Base-by-base conservation (phyloP, 495 filamentous ascomycete genomes). In the Podospora comata region DNA sequence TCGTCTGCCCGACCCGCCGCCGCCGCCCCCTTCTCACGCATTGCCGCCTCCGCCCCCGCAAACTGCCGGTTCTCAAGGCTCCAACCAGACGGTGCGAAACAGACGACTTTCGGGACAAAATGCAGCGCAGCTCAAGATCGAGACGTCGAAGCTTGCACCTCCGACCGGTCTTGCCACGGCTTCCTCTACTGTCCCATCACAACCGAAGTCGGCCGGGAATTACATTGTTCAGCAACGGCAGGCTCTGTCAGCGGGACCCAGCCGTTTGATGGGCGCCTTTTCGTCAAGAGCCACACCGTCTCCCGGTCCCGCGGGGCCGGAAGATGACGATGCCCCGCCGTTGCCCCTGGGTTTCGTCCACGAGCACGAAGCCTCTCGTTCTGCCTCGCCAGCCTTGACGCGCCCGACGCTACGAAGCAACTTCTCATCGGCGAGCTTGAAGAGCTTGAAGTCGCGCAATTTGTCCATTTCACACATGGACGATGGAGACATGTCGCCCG, bases 71-170 rank as follows among this genome's bases (percentile, higher is more conserved):
- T 69, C 78, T 39, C 66, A 74, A 67, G 20, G 68, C 68, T 77
- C 83, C 67, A 64, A 73, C 70, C 66, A 85, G 78, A 82, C 91
- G 30, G 92, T 97, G 57, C 86, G 91, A 66, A 91, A 85, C 62
- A 86, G 95, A 64, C 88, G 94, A 67, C 81, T 97, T 48, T 97
- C 95, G 9, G 91, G 91, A 3, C 87, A 91, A 70, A 87, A 89
- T 67, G 79, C 85, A 20, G 92, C 89, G 73, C 91, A 92, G 74
- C 82, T 99, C 68, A 97, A 92, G 79, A 97, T 99, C 53, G 92
- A 98, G 76, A 96, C 93, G 2, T 83, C 84, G 2, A 79, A 84
- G 39, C 79, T 83, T 18, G 34, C 69, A 4, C 66, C 71, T 18
- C 67, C 77, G 16, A 70, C 74, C 13, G 76, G 75, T 18, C 79